phyloP scores from a whole-genome alignment of 1,139 yeast species.

The Nakaseomyces bracarensis region DNA sequence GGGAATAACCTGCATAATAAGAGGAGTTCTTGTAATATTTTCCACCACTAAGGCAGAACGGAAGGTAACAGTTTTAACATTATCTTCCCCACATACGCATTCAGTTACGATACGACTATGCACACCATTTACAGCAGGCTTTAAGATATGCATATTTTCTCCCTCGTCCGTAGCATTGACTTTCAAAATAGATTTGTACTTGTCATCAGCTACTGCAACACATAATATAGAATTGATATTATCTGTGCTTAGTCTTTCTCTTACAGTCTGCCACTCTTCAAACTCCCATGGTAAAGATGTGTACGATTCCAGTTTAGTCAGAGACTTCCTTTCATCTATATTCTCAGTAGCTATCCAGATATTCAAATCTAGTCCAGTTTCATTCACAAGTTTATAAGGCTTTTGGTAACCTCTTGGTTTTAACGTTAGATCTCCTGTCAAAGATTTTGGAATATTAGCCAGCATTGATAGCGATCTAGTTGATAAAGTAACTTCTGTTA shows the following conservation, averaged over 20 bases:
- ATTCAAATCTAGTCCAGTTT: conserved; percentile 72
- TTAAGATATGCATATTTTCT: conserved; percentile 60
- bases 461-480: conserved; percentile 73
- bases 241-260: conserved; percentile 71
- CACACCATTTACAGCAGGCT: conserved; percentile 54
- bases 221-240: conserved; percentile 54
- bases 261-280: conserved; percentile 83
- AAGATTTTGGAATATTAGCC: conserved; percentile 55
- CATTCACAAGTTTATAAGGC: conserved; percentile 74
- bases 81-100: conserved; percentile 59
- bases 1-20: conserved; percentile 40
- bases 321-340: conserved; percentile 25
- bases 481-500: conserved; percentile 75
- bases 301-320: conserved; percentile 41
- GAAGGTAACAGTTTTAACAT: conserved; percentile 65
- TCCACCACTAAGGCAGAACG: conserved; percentile 66
- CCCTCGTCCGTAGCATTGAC: conserved; percentile 68
- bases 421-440: conserved; percentile 43
- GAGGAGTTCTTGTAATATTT: conserved; percentile 54
- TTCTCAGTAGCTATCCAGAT: conserved; percentile 59
- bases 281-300: conserved; percentile 75
- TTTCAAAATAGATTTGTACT: conserved; percentile 47
- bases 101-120: conserved; percentile 73
- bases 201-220: conserved; percentile 48
- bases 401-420: conserved; percentile 72